Conservation (phyloP, 805 yeast species). For the Komagataella mondaviorum region DNA sequence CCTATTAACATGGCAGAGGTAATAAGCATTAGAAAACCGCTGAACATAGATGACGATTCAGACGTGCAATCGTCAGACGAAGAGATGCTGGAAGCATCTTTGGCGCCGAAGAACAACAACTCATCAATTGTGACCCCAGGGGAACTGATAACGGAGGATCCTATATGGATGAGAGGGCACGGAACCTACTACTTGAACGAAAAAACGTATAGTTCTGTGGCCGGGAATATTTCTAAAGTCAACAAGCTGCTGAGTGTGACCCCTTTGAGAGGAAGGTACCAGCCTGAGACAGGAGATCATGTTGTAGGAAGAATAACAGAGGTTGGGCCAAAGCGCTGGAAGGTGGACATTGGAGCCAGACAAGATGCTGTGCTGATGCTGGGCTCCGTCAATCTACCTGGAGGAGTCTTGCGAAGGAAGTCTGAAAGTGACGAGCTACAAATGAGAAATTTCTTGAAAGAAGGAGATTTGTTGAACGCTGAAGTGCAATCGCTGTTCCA, state of each 20-base stretch:
- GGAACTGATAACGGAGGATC: conserved; percentile 89
- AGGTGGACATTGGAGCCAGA: conserved; percentile 90
- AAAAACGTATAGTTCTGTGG: conserved; percentile 78
- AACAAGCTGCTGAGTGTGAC: conserved; percentile 76
- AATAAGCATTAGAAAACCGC: background rate
- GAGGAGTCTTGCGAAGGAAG: conserved; percentile 90
- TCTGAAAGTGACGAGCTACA: conserved; percentile 92
- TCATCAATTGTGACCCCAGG: conserved; percentile 75
- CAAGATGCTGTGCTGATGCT: conserved; percentile 87
- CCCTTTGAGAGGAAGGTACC: conserved; percentile 78
- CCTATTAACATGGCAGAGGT: background rate
- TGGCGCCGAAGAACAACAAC: background rate
- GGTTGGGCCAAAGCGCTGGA: conserved; percentile 91
- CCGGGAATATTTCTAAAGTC: conserved; percentile 79
- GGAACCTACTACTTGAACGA: conserved; percentile 79
- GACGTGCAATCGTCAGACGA: background rate
- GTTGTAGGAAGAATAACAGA: conserved; percentile 88
- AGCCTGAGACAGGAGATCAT: conserved; percentile 95
- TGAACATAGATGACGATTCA: background rate
- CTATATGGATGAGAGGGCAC: conserved; percentile 97
- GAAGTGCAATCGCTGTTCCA: conserved; percentile 85
- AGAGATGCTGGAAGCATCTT: background rate
- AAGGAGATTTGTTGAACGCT: conserved; percentile 90
- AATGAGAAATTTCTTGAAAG: conserved; percentile 88
- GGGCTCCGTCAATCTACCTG: conserved; percentile 94